Percentiles rank a stretch among this genome's conserved stretches.
These are phyloP conservation scores for Paratinospora sagittata DNA, from an alignment of 164 flowering plant genomes.

Conservation along the genomic window DNA sequence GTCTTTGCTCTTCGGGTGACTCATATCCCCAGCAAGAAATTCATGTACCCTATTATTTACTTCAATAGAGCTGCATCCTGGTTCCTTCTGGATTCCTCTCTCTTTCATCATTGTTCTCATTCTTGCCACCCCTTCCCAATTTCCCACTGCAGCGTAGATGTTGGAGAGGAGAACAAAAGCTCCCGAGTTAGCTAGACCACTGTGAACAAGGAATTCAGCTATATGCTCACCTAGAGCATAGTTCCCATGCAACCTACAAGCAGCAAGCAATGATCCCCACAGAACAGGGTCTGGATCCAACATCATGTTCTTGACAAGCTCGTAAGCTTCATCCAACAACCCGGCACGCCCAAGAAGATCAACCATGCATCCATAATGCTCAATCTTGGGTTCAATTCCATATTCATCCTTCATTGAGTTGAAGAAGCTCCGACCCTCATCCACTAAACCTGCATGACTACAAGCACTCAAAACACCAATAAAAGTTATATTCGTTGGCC, in stretches of 20 bases:
- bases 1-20: slow-evolving; percentile 54
- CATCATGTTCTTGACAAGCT: slow-evolving; percentile 47
- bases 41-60: slow-evolving; percentile 53
- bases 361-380: slow-evolving; percentile 91
- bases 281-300: slow-evolving; percentile 51
- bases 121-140: slow-evolving; percentile 63
- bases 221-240: slow-evolving; percentile 49
- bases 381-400: slow-evolving; percentile 60
- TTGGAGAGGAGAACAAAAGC: slow-evolving; percentile 75
- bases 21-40: slow-evolving; percentile 68
- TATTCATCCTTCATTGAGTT: slow-evolving; percentile 43
- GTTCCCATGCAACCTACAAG: slow-evolving; percentile 57
- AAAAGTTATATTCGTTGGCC: slow-evolving; percentile 62
- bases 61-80: slow-evolving; percentile 77
- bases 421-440: slow-evolving; percentile 47
- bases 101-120: slow-evolving; percentile 66
- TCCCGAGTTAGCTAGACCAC: slow-evolving; percentile 52
- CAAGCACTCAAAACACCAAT: slow-evolving; percentile 66
- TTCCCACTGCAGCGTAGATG: slow-evolving; percentile 54
- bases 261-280: slow-evolving; percentile 67
- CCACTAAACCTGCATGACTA: slow-evolving; percentile 60
- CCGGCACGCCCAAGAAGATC: slow-evolving; percentile 82
- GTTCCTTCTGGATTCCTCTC: slow-evolving; percentile 54
- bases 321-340: slow-evolving; percentile 52
- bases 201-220: slow-evolving; percentile 38